phyloP scores from a whole-genome alignment of 129 eudicot species.

The Helichrysum umbraculigerum region DNA sequence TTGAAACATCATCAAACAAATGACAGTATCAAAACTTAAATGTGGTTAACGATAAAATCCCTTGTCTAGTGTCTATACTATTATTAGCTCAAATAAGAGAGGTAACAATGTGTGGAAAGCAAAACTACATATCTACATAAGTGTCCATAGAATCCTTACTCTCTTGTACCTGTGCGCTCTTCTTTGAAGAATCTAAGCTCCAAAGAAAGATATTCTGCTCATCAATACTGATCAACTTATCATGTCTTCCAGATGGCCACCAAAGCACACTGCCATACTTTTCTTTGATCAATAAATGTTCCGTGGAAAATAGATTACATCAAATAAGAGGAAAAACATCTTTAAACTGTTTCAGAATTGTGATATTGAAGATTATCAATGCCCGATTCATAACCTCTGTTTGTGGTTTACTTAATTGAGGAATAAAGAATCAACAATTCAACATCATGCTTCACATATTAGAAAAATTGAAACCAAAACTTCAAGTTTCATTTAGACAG shows the following conservation, averaged over 20 bases:
- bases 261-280: constrained; percentile 68
- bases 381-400: constrained; percentile 4
- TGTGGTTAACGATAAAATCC: constrained; percentile 4
- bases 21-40: background rate
- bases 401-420: constrained; percentile 6
- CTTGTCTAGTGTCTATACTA: background rate
- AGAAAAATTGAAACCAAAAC: background rate
- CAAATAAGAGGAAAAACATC: constrained; percentile 2
- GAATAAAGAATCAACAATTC: constrained; percentile 1
- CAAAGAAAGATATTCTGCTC: constrained; percentile 86
- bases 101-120: background rate
- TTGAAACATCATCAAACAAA: background rate
- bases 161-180: constrained; percentile 85
- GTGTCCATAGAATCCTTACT: constrained; percentile 20
- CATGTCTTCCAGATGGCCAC: constrained; percentile 99
- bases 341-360: background rate
- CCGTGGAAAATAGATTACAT: constrained; percentile 10
- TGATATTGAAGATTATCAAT: background rate
- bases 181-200: constrained; percentile 93
- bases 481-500: constrained; percentile 8
- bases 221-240: constrained; percentile 80
- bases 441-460: background rate
- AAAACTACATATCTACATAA: constrained; percentile 16
- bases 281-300: constrained; percentile 16
- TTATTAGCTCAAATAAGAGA: constrained; percentile 1